Evolutionary conservation across 2,329 filamentous ascomycete species (phyloP).

Genomic region (Leptosphaerulina australis): DNA sequence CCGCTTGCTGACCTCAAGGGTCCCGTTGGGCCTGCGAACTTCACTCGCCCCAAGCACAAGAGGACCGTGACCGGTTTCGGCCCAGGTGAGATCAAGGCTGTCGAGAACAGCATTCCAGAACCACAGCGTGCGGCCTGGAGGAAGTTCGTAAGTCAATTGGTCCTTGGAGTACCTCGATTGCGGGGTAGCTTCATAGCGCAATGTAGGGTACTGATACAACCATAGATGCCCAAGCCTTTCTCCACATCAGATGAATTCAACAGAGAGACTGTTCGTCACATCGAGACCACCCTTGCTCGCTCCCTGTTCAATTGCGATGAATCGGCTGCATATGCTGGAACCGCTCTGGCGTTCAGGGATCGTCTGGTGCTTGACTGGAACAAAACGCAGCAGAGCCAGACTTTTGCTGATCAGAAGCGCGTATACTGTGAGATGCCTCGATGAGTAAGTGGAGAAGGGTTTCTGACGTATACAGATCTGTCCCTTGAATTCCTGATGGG

Average conservation of each 20-base stretch:
- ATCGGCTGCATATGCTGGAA: conserved; percentile 85
- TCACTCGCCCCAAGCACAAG: conserved; percentile 94
- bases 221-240: conserved; percentile 70
- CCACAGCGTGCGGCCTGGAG: conserved; percentile 79
- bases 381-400: conserved; percentile 95
- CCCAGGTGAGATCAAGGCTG: conserved; percentile 85
- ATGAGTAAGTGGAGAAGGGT: neutral
- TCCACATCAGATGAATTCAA: conserved; percentile 79
- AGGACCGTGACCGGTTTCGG: conserved; percentile 95
- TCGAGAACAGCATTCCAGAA: conserved; percentile 91
- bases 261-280: conserved; percentile 86
- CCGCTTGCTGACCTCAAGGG: conserved; percentile 87
- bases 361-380: conserved; percentile 96
- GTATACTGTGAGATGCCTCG: conserved; percentile 73
- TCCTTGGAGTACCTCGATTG: conserved; percentile 11
- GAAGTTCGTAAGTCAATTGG: conserved; percentile 59
- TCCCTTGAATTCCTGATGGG: conserved; percentile 99
- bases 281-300: conserved; percentile 93
- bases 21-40: conserved; percentile 76
- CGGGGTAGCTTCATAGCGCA: conserved; percentile 24
- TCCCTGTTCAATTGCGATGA: conserved; percentile 99
- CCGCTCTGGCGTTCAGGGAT: conserved; percentile 90
- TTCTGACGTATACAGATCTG: conserved; percentile 63
- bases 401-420: conserved; percentile 86
- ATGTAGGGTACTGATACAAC: conserved; percentile 22